Conservation (phyloP, 768 basidiomycete species). For the Neoboletus subvelutipes region DNA sequence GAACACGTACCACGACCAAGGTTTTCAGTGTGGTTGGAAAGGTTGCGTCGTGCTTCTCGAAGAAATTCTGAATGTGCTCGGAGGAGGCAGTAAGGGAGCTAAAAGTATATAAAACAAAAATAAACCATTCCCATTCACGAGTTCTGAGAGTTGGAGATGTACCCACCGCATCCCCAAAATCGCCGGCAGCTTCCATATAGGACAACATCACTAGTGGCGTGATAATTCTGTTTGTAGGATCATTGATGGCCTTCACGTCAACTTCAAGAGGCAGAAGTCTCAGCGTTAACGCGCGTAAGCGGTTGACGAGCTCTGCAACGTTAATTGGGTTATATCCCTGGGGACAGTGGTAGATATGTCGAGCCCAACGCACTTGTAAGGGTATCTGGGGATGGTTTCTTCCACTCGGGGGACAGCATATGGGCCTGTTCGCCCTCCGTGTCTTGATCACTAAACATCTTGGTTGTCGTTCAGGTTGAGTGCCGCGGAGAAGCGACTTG, state of each 20-base stretch:
- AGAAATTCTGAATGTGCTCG: slow-evolving; percentile 78
- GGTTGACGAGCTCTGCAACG: slow-evolving; percentile 69
- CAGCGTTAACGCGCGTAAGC: slow-evolving; percentile 73
- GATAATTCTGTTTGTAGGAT: slow-evolving; percentile 80
- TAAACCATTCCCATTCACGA: background rate
- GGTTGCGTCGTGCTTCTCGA: slow-evolving; percentile 76
- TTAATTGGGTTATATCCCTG: background rate
- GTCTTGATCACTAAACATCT: slow-evolving; percentile 30
- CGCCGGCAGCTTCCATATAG: slow-evolving; percentile 79
- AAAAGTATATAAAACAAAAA: background rate
- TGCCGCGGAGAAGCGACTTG: too few relatives aligned
- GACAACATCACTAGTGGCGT: slow-evolving; percentile 77
- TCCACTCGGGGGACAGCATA: slow-evolving; percentile 44
- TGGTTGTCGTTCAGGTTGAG: background rate
- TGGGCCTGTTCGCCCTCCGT: slow-evolving; percentile 41
- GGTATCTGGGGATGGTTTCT: slow-evolving; percentile 65
- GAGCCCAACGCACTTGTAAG: slow-evolving; percentile 60
- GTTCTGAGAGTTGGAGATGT: background rate
- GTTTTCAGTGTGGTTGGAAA: slow-evolving; percentile 88
- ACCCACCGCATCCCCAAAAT: slow-evolving; percentile 80
- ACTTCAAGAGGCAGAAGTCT: slow-evolving; percentile 82
- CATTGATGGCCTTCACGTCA: slow-evolving; percentile 58
- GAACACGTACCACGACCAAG: slow-evolving; percentile 77
- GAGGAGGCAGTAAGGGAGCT: slow-evolving; percentile 83
- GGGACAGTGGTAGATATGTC: background rate